Evolutionary conservation across 805 yeast genomes (phyloP).

Genomic region (Lipomyces starkeyi): DNA sequence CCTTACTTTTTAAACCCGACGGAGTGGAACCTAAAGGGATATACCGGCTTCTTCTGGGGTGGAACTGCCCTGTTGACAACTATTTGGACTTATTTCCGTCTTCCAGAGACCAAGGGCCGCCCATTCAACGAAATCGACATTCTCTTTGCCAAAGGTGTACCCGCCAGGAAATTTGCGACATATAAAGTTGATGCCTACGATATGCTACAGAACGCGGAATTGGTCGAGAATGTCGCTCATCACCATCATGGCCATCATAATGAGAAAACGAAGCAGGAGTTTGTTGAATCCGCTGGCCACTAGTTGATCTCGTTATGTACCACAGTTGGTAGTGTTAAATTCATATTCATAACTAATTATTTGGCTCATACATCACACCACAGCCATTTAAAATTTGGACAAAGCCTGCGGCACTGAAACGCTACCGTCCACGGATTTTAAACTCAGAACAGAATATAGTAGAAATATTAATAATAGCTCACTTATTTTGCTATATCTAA

Average conservation of each 20-base stretch:
- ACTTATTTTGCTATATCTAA: no score
- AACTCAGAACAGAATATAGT: no score
- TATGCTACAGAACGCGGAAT: background rate
- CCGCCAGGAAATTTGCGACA: conserved; percentile 42
- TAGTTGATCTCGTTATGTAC: no score
- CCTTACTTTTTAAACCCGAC: conserved; percentile 60
- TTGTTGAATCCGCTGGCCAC: no score
- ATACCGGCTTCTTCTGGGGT: conserved; percentile 56
- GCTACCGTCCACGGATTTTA: no score
- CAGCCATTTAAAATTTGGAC: no score
- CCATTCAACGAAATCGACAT: conserved; percentile 51
- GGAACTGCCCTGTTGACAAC: conserved; percentile 47
- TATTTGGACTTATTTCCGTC: conserved; percentile 56
- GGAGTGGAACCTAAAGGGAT: conserved; percentile 55
- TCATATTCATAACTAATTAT: no score
- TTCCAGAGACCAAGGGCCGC: conserved; percentile 66
- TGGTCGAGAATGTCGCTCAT: background rate
- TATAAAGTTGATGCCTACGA: conserved; percentile 30
- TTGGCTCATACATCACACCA: no score
- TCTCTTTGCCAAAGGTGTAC: conserved; percentile 51
- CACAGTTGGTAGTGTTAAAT: no score
- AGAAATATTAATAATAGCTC: no score
- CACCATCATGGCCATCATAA: no score
- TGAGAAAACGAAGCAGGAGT: background rate
- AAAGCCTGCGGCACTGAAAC: no score